Evolutionary conservation across 805 yeast genomes (phyloP).

Genomic region (Priceomyces fermenticarens): DNA sequence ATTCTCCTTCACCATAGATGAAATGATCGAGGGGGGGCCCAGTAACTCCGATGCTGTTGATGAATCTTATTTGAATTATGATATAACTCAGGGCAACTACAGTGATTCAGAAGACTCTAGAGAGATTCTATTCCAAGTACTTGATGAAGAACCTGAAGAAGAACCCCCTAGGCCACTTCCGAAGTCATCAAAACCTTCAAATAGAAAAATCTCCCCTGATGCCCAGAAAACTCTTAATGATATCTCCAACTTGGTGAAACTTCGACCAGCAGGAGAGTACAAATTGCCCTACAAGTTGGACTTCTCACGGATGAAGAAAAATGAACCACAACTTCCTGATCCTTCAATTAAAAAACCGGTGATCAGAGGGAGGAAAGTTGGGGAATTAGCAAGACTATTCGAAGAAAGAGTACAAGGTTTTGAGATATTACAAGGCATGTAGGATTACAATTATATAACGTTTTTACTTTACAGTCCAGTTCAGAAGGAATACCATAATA

Average conservation of each 20-base stretch:
- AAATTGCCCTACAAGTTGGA: constrained; percentile 6
- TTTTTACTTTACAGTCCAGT: not conserved
- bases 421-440: constrained; percentile 29
- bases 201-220: not conserved
- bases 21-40: constrained; percentile 14
- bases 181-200: too few species aligned
- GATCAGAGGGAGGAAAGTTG: constrained; percentile 55
- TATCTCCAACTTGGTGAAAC: constrained; percentile 2
- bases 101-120: constrained; percentile 12
- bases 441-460: constrained; percentile 7
- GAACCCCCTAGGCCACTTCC: too few species aligned
- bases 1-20: constrained; percentile 9
- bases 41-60: constrained; percentile 8
- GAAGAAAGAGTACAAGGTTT: constrained; percentile 54
- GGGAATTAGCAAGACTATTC: constrained; percentile 58
- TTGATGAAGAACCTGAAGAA: not conserved
- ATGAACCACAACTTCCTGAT: not conserved
- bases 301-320: not conserved
- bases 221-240: not conserved
- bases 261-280: constrained; percentile 1
- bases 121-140: not conserved
- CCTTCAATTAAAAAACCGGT: constrained; percentile 30
- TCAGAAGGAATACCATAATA: not conserved
- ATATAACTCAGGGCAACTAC: constrained; percentile 27
- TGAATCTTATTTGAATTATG: constrained; percentile 32